A percentile compares a stretch with the other conserved stretches of the same genome.
Evolutionary conservation across 768 basidiomycete species (phyloP).

Genomic region (Trametes elegans): DNA sequence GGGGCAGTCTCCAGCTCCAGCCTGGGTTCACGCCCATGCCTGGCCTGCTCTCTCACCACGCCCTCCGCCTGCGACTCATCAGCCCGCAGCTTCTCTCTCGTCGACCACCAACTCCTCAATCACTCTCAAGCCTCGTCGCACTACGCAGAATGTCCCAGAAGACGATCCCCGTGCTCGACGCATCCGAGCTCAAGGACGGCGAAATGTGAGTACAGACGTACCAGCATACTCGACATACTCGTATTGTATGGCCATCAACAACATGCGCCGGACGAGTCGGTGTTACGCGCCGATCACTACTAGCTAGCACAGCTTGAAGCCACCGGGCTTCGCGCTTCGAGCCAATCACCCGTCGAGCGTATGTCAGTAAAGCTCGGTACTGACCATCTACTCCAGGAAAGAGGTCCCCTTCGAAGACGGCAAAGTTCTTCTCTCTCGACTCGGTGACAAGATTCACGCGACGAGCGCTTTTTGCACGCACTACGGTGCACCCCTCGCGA

Average conservation of each 20-base stretch:
- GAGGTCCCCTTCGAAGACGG: constrained; percentile 78
- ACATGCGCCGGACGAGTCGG: too few species aligned
- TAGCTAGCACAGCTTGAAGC: too few species aligned
- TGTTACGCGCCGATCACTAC: too few species aligned
- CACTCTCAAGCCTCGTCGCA: background rate
- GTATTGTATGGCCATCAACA: too few species aligned
- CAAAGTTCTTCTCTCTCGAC: constrained; percentile 73
- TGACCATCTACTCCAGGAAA: constrained; percentile 52
- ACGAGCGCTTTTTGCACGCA: constrained; percentile 89
- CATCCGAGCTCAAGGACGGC: constrained; percentile 49
- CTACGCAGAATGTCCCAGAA: constrained; percentile 34
- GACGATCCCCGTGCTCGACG: constrained; percentile 48
- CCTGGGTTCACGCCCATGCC: constrained; percentile 5
- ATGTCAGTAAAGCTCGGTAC: background rate
- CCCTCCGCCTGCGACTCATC: constrained; percentile 2
- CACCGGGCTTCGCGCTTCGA: too few species aligned
- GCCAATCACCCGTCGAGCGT: background rate
- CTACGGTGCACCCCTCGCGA: constrained; percentile 84
- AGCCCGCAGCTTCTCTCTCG: constrained; percentile 6
- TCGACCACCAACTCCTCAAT: constrained; percentile 1
- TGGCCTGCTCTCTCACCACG: constrained; percentile 12
- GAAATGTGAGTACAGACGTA: constrained; percentile 42
- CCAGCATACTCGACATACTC: too few species aligned
- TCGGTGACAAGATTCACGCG: constrained; percentile 74
- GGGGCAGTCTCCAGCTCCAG: background rate